Base-by-base conservation (phyloP, 768 basidiomycete species). In the Tephrocybe sp. region DNA sequence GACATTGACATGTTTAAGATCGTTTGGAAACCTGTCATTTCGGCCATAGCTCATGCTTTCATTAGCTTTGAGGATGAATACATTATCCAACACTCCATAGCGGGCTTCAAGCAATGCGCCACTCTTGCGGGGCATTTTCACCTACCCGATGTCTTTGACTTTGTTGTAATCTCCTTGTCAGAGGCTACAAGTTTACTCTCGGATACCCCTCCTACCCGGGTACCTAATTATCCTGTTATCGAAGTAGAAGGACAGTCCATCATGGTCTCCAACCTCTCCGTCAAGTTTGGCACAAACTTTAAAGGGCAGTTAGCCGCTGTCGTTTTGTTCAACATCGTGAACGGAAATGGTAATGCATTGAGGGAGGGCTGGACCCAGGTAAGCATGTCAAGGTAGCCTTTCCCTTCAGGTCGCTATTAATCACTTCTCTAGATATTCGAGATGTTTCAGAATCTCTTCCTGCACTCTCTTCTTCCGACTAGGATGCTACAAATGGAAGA, bases 401-500 rank as follows among this genome's bases (percentile, higher is more conserved):
- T 32, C 41, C 32, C 26, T 5, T 9, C 24, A 25, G 49, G 30
- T 11, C 38, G 51, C 26, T 18, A 34, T 42, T 52, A 27, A 53
- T 19, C 59, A 9, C 49, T 43, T 40, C 26, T 16, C 21, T 49
- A 97, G 89, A 92, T 99, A 47, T 98, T 99, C 60, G 96, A 98
- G 67, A 98, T 98, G 86, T 95, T 96, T 70, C 89, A 95, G 62
- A 97, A 94, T 27, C 74, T 99, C 19, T 99, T 98, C 71, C 69
- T 98, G 38, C 90, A 98, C 64, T 95, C 95, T 15, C 75, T 98
- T 21, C 74, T 99, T 15, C 97, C 97, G 0, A 83, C 77, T 9
- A 78, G 87, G 42, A 90, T 99, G 88, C 72, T 97, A 9, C 92
- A 96, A 65, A 95, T 97, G 90, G 96, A 97, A 64, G 97, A 98